Percentiles rank a stretch among this genome's conserved stretches.
Evolutionary conservation across 768 basidiomycete genomes (phyloP).

Genomic region (Suillus brevipes): DNA sequence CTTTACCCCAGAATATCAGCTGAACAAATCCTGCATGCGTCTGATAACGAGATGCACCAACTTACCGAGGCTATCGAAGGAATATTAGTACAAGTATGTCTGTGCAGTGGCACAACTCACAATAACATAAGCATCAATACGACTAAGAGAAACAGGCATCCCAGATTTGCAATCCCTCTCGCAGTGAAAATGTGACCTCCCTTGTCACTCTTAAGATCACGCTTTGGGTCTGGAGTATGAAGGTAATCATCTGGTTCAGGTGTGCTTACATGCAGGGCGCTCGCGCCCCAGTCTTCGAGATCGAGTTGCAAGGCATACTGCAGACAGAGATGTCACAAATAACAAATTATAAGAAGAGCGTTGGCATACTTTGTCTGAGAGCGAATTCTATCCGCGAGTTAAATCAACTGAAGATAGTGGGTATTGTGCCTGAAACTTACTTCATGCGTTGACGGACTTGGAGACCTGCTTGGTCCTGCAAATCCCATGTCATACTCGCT

Average conservation of each 20-base stretch:
- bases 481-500: constrained; percentile 19
- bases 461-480: constrained; percentile 20
- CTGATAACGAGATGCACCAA: neutral
- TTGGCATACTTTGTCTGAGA: constrained; percentile 26
- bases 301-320: constrained; percentile 42
- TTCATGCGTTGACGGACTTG: constrained; percentile 29
- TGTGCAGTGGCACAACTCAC: constrained; percentile 38
- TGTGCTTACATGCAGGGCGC: constrained; percentile 40
- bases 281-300: constrained; percentile 51
- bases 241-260: constrained; percentile 65
- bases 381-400: constrained; percentile 23
- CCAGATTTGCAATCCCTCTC: constrained; percentile 66
- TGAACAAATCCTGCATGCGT: neutral
- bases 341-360: neutral
- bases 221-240: constrained; percentile 61
- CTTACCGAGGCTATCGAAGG: constrained; percentile 12
- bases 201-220: constrained; percentile 53
- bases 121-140: constrained; percentile 51
- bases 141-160: constrained; percentile 62
- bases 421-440: constrained; percentile 17
- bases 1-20: constrained; percentile 19
- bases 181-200: constrained; percentile 60
- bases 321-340: neutral
- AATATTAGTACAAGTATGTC: neutral
- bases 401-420: neutral